Percentiles rank a stretch among this genome's conserved stretches.
Conservation (phyloP, 176 grass and related monocot species). For the Hordeum vulgare region DNA sequence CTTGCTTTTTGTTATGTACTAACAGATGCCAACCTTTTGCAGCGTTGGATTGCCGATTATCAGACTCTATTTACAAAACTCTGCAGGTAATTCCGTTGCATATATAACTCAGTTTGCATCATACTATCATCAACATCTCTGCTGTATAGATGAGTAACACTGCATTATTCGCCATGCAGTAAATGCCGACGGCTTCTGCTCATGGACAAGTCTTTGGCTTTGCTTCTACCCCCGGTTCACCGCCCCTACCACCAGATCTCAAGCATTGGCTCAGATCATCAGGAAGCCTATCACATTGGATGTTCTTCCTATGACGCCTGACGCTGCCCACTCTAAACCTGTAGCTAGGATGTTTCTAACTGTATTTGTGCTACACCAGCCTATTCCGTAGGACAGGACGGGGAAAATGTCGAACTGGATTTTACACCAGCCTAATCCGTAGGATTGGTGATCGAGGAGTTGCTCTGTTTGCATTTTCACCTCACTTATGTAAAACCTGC, state of each 20-base stretch:
- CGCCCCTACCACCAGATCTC: constrained; percentile 52
- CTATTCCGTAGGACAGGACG: constrained; percentile 12
- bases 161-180: constrained; percentile 49
- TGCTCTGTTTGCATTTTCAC: neutral
- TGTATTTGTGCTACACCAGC: constrained; percentile 2
- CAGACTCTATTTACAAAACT: constrained; percentile 72
- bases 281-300: constrained; percentile 81
- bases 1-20: constrained; percentile 12
- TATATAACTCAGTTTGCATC: neutral
- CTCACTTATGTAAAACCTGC: neutral
- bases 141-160: constrained; percentile 7
- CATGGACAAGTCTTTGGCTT: constrained; percentile 84
- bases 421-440: constrained; percentile 5
- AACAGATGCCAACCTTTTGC: constrained; percentile 30
- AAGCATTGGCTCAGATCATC: constrained; percentile 49
- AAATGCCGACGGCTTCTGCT: constrained; percentile 60
- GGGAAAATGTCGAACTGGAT: neutral
- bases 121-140: constrained; percentile 4
- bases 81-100: constrained; percentile 55
- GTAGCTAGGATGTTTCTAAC: constrained; percentile 26
- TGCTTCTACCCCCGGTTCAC: constrained; percentile 82
- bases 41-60: constrained; percentile 84
- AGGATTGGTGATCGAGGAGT: neutral
- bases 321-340: neutral
- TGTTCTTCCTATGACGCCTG: constrained; percentile 64